Base-by-base conservation (phyloP, 371 early-diverging fungal genomes). In the Polyrhizophydium stewartii region DNA sequence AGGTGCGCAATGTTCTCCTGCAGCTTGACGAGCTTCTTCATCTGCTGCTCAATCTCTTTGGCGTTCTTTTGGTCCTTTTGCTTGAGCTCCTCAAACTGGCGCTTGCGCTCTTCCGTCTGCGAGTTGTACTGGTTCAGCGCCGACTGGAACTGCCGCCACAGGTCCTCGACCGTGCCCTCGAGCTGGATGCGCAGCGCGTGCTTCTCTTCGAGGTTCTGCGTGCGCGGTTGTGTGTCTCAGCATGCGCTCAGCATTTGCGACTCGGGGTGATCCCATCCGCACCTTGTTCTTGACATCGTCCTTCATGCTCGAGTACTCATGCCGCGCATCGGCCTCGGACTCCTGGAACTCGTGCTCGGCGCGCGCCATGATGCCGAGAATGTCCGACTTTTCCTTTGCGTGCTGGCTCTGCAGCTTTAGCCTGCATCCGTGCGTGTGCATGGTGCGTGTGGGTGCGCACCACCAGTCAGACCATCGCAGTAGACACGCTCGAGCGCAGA, bases 251-350 rank as follows among this genome's bases (percentile, higher is more conserved):
- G 19, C 19, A 25, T 19, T 7, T 19, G 7, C 25, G 25, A 25
- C 19, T 6, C 50, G 31, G 50, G 27, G 47, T 7, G 47, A 9
- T 47, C 25, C 22, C 6, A 24, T n/a, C 10, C 28, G n/a, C 27
- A 76, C 78, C 69, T 79, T 81, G 65, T 83, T 83, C 46, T 78
- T 78, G 41, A 82, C 78, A 62, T 83, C 84, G 53, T 83, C 84
- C 59, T 75, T 71, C 49, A 73, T 37, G 16, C 72, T 71, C 17
- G 77, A 77, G 60, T 75, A 77, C 64, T 83, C 84, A 62, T 83
- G 84, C 50, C 67, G 72, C 28, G 84, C 75, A 63, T 83, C 84
- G 0, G 80, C 82, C 63, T 83, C 84, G 10, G 75, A 66, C 35
- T 83, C 84, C 24, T 65, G 64, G 53, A 74, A 79, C 38, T 81